Evolutionary conservation across 2,329 filamentous ascomycete genomes (phyloP), one percentile per base, ranked within the genome.

Genomic region (Curvularia eragrostidis): DNA sequence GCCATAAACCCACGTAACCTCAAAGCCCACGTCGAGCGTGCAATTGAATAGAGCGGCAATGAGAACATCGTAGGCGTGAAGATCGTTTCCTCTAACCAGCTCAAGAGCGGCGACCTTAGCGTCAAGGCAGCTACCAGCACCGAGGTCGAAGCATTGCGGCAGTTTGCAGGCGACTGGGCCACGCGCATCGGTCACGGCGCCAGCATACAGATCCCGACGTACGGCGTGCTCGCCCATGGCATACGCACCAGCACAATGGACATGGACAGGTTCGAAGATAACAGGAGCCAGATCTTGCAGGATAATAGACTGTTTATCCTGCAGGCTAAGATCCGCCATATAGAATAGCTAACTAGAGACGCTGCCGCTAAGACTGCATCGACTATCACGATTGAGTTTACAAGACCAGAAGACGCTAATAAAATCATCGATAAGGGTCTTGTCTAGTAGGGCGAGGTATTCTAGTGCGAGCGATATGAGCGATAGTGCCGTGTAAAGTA

Each of bases 351-450:
- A 12, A 64, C 61, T 15, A 56, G 56, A 30, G 30, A 58, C 21
- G 39, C 58, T 5, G 5, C 48, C 23, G 15, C 56, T 2, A 64
- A 66, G 19, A 32, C 52, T 0, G 46, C 48, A 50, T 56, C 57
- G 13, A 59, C 53, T 13, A 54, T 64, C 9, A 59, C 38, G 9
- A 63, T 64, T 7, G 42, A 66, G 56, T 64, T 64, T 34, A 64
- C 53, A 6, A 64, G 56, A 41, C 47, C 34, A 53, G 55, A 66
- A 51, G 59, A 65, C 30, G 55, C 63, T 9, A 64, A 66, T 44
- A 66, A 66, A 54, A 67, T 64, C 8, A 62, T 64, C 7, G 50
- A 66, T 41, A 26, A 65, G 53, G 54, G 56, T 4, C 59, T 65
- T 8, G 53, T 63, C 48, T 65, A 21, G 63, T 51, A 64, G 32